A percentile compares a stretch with the other conserved stretches of the same genome.
Evolutionary conservation across 345 rosid genomes (phyloP).

Genomic region (Eucalyptus caleyi): DNA sequence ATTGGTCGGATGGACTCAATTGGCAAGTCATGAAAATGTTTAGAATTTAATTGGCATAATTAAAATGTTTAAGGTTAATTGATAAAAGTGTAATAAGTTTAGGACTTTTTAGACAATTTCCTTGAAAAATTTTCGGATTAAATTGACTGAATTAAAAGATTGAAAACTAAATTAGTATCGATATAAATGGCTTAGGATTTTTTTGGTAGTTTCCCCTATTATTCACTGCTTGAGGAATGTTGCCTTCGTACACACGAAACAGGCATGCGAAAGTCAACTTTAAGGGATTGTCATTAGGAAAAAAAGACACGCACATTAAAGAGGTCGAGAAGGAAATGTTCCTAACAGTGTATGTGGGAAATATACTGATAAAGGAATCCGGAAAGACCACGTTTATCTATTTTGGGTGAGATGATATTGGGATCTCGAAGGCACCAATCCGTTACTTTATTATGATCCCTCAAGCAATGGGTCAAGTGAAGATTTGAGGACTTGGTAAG

Average conservation of each 20-base stretch:
- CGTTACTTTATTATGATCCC: neutral
- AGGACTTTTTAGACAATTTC: neutral
- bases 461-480: neutral
- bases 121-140: fast-evolving
- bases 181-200: no score
- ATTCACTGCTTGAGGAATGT: neutral
- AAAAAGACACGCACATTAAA: no score
- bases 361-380: neutral
- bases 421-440: neutral
- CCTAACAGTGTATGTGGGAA: neutral
- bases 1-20: no score
- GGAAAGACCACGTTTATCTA: neutral
- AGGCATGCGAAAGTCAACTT: neutral
- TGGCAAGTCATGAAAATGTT: no score
- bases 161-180: neutral
- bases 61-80: no score
- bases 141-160: no score
- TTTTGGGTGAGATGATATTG: neutral
- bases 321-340: neutral
- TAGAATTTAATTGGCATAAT: no score
- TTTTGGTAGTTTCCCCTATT: no score
- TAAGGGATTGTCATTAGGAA: neutral
- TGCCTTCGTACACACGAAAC: neutral
- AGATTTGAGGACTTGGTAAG: neutral
- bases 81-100: no score